Base-by-base conservation (phyloP, 2,329 filamentous ascomycete genomes). In the Pseudogymnoascus sp. region DNA sequence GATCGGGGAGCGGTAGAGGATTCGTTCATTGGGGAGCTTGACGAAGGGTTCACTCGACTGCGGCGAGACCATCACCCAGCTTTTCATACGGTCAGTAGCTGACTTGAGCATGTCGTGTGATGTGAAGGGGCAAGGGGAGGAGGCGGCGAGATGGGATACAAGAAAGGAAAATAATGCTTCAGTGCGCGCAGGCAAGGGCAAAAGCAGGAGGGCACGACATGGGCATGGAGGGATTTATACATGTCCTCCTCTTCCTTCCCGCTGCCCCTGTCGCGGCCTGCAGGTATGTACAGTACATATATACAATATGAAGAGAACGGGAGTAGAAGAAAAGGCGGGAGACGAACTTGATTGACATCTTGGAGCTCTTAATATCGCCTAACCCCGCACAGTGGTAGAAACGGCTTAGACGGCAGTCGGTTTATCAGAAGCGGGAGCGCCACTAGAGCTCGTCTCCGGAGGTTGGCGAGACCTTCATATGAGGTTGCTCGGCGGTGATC, bases 21-120 rank as follows among this genome's bases (percentile, higher is more conserved):
- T 86, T 69, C 86, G 86, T 79, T 97, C 93, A 73, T 89, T 87
- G 50, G 90, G 90, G 56, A 97, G 84, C 72, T 89, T 90, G 72
- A 96, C 88, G 76, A 96, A 95, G 64, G 88, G 86, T 65, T 82
- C 78, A 59, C 75, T 74, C 69, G 82, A 80, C 42, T 79, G 74
- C 72, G 88, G 84, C 72, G 88, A 86, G 72, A 96, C 86, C 93
- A 97, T 97, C 53, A 97, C 93, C 93, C 93, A 97, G 75, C 87
- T 90, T 74, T 66, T 64, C 65, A 67, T 61, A 70, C 64, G 68
- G 63, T 62, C 61, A 64, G 63, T 24, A 14, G 14, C 47, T 16
- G 64, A 63, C 62, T 68, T 70, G 68, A 72, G 70, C 65, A 68
- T 44, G 40, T 44, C 40, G 40, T 56, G 60, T 53, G 47, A 47